Evolutionary conservation across 2,329 filamentous ascomycete species (phyloP).

Genomic region (Cladosporium sp.): DNA sequence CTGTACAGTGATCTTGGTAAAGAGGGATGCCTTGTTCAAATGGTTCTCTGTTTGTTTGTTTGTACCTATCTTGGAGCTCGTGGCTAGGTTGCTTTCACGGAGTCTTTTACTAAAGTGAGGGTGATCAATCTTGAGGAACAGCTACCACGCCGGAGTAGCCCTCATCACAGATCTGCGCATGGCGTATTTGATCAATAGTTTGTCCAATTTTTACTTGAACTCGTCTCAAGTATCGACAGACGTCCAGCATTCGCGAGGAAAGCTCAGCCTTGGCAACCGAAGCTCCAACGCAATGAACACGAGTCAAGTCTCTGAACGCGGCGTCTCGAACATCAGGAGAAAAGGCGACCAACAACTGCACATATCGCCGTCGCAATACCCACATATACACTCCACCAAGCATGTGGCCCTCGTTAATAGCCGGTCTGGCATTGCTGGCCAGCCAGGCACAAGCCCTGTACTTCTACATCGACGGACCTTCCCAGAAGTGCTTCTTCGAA

Average conservation of each 20-base stretch:
- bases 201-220: too few relatives aligned
- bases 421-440: constrained; percentile 37
- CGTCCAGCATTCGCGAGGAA: background rate
- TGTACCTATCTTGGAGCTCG: too few relatives aligned
- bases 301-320: constrained; percentile 7
- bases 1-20: too few relatives aligned
- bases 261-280: background rate
- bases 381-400: constrained; percentile 18
- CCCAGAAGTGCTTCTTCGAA: constrained; percentile 95
- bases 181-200: too few relatives aligned
- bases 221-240: background rate
- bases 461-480: constrained; percentile 86
- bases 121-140: too few relatives aligned
- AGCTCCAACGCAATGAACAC: constrained; percentile 1
- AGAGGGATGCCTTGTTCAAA: too few relatives aligned
- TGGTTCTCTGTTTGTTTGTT: too few relatives aligned
- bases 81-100: too few relatives aligned
- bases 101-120: too few relatives aligned
- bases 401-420: constrained; percentile 22
- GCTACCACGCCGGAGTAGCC: too few relatives aligned
- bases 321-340: constrained; percentile 12
- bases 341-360: constrained; percentile 1
- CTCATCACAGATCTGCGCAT: too few relatives aligned
- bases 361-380: background rate
- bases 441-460: constrained; percentile 75